A percentile compares a stretch with the other conserved stretches of the same genome.
Evolutionary conservation across 2,329 filamentous ascomycete species (phyloP).

Genomic region (Phyllachora maydis): DNA sequence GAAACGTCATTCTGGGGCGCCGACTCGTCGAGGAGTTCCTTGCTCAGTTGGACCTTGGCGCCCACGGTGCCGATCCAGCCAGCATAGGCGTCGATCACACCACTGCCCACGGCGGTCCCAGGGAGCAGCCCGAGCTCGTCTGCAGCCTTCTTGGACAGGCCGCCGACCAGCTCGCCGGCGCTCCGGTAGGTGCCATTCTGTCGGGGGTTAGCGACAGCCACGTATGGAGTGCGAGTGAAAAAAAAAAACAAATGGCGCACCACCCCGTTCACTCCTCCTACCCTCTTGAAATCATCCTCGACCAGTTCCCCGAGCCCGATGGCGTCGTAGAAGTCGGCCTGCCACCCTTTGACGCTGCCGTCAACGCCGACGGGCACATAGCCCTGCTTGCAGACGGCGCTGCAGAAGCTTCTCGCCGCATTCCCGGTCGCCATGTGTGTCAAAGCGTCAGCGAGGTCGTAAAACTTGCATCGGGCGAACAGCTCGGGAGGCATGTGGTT

Average conservation of each 20-base stretch:
- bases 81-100: slow-evolving; percentile 95
- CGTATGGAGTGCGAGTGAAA: no score
- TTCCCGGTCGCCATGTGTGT: slow-evolving; percentile 87
- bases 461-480: slow-evolving; percentile 90
- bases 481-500: slow-evolving; percentile 89
- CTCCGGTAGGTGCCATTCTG: slow-evolving; percentile 86
- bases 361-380: slow-evolving; percentile 95
- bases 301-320: slow-evolving; percentile 76
- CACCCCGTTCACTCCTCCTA: slow-evolving; percentile 88
- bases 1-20: slow-evolving; percentile 66
- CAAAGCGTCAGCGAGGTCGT: slow-evolving; percentile 79
- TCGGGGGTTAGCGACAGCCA: slow-evolving; percentile 5
- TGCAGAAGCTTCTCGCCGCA: slow-evolving; percentile 86
- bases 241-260: slow-evolving; percentile 40
- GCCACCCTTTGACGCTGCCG: slow-evolving; percentile 94
- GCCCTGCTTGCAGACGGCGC: slow-evolving; percentile 91
- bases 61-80: slow-evolving; percentile 99
- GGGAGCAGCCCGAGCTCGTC: slow-evolving; percentile 64
- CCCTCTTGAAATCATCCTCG: slow-evolving; percentile 74
- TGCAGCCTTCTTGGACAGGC: slow-evolving; percentile 65
- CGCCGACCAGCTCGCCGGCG: slow-evolving; percentile 78
- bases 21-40: slow-evolving; percentile 44
- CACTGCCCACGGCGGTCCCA: slow-evolving; percentile 83
- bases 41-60: slow-evolving; percentile 64
- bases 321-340: slow-evolving; percentile 73